Evolutionary conservation across 1,139 yeast genomes (phyloP), one percentile per base, ranked within the genome.

Genomic region (Magnusiomyces tetraspermus): DNA sequence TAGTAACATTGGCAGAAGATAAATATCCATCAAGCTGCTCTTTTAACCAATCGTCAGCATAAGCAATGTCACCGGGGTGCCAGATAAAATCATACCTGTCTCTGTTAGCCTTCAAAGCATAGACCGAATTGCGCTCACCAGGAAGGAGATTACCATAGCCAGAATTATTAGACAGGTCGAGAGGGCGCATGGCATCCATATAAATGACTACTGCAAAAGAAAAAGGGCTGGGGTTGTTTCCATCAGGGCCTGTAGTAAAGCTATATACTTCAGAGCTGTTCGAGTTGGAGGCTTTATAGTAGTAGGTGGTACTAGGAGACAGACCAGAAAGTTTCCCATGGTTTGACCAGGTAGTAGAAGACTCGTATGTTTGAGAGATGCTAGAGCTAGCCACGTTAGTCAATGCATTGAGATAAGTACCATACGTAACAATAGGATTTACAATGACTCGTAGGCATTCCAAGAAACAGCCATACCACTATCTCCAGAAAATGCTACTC

Each of bases 41-140:
- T 48, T 59, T 55, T 22, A 63, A 58, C 64, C 66, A 64, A 49
- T 59, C 54, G 53, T 64, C 68, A 17, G 68, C 68, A 45, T 64
- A 64, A 17, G 62, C 67, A 51, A 64, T 52, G 51, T 64, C 68
- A 33, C 68, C 67, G 21, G 60, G 62, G 40, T 63, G 67, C 64
- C 65, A 61, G 21, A 64, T 51, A 48, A 64, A 60, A 42, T 59
- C 59, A 49, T 49, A 63, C 19, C 61, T 55, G 49, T 61, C 63
- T 19, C 53, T 43, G 41, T 51, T 53, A n/a, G 55, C 52, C 6
- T 50, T 49, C 17, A 64, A 54, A 3, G 67, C 62, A 33, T 63
- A 63, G 51, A 65, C 55, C 8, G 66, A 62, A 45, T 57, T 57
- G 26, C 49, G 50, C 46, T 57, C 58, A 19, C 56, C 57, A 3